A percentile compares a stretch with the other conserved stretches of the same genome.
Evolutionary conservation across 352 stramenopile species (phyloP).

Genomic region (Poterioochromonas sp.): DNA sequence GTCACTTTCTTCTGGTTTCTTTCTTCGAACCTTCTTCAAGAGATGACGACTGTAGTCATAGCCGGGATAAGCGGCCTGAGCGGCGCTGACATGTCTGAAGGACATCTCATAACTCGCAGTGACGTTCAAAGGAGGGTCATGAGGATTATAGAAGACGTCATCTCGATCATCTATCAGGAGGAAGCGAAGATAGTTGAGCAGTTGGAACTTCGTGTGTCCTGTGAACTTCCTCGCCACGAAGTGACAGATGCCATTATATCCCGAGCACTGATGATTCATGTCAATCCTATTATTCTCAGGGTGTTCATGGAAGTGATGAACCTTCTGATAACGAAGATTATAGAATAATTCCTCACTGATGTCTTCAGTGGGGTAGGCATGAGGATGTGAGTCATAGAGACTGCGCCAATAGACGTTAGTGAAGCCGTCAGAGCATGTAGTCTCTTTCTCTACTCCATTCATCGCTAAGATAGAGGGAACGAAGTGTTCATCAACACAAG

Average conservation of each 20-base stretch:
- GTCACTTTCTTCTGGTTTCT: too few relatives aligned
- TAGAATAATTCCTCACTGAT: neutral
- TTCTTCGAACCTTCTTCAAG: too few relatives aligned
- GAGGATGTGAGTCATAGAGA: neutral
- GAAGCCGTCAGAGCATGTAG: constrained; percentile 15
- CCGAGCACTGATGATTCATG: neutral
- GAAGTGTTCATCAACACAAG: constrained; percentile 5
- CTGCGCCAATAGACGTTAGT: neutral
- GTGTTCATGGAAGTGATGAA: neutral
- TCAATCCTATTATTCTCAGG: neutral
- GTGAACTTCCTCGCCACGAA: neutral
- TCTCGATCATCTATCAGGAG: neutral
- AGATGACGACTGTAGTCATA: too few relatives aligned
- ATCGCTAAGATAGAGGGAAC: neutral
- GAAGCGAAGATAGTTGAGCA: neutral
- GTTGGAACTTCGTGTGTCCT: neutral
- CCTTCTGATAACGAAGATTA: too few relatives aligned
- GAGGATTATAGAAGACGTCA: neutral
- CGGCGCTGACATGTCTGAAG: too few relatives aligned
- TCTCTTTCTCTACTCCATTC: constrained; percentile 3
- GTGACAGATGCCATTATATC: neutral
- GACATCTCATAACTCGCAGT: too few relatives aligned
- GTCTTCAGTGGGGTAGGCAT: neutral
- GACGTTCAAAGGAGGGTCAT: neutral
- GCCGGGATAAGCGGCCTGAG: too few relatives aligned